These are phyloP conservation scores for Hyphopichia burtonii DNA, from an alignment of 1,139 yeast species.

Conservation along the genomic window DNA sequence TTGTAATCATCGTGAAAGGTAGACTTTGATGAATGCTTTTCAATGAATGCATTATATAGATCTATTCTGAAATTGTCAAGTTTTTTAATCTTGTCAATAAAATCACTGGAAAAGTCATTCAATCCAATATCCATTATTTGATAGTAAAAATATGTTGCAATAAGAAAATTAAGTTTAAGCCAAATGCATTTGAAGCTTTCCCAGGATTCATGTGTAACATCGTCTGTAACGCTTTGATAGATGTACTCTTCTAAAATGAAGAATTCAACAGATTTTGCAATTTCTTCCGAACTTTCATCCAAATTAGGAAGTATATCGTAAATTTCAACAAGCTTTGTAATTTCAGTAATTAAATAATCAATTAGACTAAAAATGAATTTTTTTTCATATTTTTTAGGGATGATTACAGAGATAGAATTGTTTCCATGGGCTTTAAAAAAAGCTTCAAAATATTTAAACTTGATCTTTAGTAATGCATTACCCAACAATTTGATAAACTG, in stretches of 20 bases:
- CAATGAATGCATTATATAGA: slow-evolving; percentile 5
- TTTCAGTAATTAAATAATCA: neutral
- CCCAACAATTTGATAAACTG: slow-evolving; percentile 1
- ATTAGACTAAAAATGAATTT: neutral
- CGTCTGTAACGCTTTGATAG: slow-evolving; percentile 18
- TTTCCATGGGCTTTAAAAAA: slow-evolving; percentile 3
- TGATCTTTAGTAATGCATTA: slow-evolving; percentile 2
- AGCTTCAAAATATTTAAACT: slow-evolving; percentile 4
- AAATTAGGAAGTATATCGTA: neutral
- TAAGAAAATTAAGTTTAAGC: slow-evolving; percentile 20
- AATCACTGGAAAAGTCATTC: neutral
- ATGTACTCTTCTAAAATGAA: slow-evolving; percentile 13
- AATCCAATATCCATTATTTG: neutral
- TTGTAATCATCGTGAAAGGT: neutral
- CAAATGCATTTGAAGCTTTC: slow-evolving; percentile 21
- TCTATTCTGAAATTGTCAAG: slow-evolving; percentile 7
- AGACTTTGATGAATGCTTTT: neutral
- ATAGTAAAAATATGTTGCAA: slow-evolving; percentile 12
- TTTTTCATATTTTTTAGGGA: neutral
- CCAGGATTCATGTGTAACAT: slow-evolving; percentile 16
- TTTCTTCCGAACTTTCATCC: neutral
- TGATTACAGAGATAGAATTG: neutral
- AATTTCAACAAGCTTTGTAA: slow-evolving; percentile 1
- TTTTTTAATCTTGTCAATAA: neutral
- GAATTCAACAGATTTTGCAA: neutral